Evolutionary conservation across 2,329 filamentous ascomycete species (phyloP).

Genomic region (Ramichloridium luteum): DNA sequence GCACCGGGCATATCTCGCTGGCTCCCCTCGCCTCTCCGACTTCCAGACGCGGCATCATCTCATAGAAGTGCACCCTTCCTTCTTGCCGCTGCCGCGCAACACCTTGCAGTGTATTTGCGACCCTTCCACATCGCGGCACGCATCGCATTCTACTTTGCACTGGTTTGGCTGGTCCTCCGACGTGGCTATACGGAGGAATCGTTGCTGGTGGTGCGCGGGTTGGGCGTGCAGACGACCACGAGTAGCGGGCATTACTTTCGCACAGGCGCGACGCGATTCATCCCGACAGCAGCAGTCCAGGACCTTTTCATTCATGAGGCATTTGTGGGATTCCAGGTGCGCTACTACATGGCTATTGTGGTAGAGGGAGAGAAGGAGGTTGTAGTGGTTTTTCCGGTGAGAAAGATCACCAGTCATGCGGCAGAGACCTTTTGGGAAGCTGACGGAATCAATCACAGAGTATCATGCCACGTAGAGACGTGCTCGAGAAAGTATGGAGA

Average conservation of each 20-base stretch:
- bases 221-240: slow-evolving; percentile 80
- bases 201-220: slow-evolving; percentile 71
- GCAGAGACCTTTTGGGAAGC: neutral
- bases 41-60: too few species aligned
- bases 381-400: slow-evolving; percentile 83
- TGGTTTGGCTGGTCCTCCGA: slow-evolving; percentile 16
- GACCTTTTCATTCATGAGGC: slow-evolving; percentile 94
- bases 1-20: neutral
- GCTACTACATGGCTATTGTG: slow-evolving; percentile 79
- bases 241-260: slow-evolving; percentile 56
- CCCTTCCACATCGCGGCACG: slow-evolving; percentile 33
- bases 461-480: slow-evolving; percentile 57
- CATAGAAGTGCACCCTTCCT: too few species aligned
- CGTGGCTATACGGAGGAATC: slow-evolving; percentile 54
- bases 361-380: slow-evolving; percentile 79
- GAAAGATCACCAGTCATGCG: slow-evolving; percentile 14
- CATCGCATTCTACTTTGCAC: slow-evolving; percentile 22
- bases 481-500: slow-evolving; percentile 84
- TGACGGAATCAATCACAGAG: slow-evolving; percentile 34
- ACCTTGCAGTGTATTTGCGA: neutral
- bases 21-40: slow-evolving; percentile 1
- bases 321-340: slow-evolving; percentile 80
- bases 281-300: slow-evolving; percentile 82
- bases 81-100: slow-evolving; percentile 2
- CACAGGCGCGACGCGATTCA: slow-evolving; percentile 55